Conservation (phyloP, 805 yeast genomes). For the Kodamaea leandrae region DNA sequence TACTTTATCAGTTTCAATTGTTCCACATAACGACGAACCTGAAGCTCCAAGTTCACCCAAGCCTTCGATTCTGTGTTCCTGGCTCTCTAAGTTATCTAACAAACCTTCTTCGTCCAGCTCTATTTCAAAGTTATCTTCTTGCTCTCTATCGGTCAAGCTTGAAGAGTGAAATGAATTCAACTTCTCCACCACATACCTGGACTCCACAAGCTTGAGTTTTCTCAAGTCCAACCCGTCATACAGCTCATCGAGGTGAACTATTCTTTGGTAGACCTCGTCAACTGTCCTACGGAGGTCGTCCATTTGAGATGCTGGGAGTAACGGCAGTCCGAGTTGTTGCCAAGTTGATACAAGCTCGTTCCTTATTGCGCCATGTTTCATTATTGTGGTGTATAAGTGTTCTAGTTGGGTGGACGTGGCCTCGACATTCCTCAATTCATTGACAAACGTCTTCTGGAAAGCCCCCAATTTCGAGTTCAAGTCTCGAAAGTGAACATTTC, state of each 20-base stretch:
- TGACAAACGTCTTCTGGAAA: conserved; percentile 46
- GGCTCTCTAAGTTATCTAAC: conserved; percentile 24
- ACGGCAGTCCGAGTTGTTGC: conserved; percentile 3
- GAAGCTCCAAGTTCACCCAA: background rate
- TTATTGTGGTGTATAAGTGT: conserved; percentile 28
- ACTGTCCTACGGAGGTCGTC: conserved; percentile 30
- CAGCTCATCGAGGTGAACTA: conserved; percentile 38
- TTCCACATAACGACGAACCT: conserved; percentile 31
- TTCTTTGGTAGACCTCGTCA: conserved; percentile 25
- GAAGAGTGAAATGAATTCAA: conserved; percentile 32
- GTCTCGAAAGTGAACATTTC: conserved; percentile 44
- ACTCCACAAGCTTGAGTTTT: conserved; percentile 27
- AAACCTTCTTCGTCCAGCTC: conserved; percentile 25
- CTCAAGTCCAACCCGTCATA: conserved; percentile 26
- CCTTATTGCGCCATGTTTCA: conserved; percentile 26
- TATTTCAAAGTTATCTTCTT: conserved; percentile 8
- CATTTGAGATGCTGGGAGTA: conserved; percentile 4
- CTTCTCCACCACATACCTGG: conserved; percentile 33
- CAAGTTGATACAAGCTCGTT: conserved; percentile 16
- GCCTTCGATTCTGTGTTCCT: conserved; percentile 11
- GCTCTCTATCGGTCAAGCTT: background rate
- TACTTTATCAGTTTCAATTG: conserved; percentile 34
- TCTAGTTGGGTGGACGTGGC: conserved; percentile 29
- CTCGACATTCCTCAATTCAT: conserved; percentile 40
- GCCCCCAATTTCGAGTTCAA: conserved; percentile 48